These are phyloP conservation scores for Teunomyces kruisii DNA, from an alignment of 805 yeast genomes.

Conservation along the genomic window DNA sequence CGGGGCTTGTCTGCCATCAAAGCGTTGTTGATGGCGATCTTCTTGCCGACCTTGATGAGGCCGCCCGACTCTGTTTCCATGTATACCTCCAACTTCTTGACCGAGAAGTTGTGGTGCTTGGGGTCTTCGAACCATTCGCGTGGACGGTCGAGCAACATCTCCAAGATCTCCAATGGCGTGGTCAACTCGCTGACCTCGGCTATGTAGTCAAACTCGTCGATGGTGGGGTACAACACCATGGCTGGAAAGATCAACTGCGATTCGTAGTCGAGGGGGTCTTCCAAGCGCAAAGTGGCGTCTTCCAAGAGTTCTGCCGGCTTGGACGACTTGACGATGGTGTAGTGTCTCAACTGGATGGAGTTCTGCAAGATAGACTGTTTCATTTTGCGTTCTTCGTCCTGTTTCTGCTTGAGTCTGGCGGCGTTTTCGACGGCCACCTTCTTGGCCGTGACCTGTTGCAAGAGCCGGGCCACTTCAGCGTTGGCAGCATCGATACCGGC, in stretches of 20 bases:
- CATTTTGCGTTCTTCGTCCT: constrained; percentile 40
- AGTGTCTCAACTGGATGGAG: constrained; percentile 63
- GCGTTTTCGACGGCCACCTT: constrained; percentile 29
- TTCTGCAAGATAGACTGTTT: constrained; percentile 46
- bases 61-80: constrained; percentile 87
- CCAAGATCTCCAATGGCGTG: constrained; percentile 62
- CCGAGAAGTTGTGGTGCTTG: constrained; percentile 57
- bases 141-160: constrained; percentile 60
- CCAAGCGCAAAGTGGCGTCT: constrained; percentile 54
- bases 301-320: constrained; percentile 57
- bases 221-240: constrained; percentile 75
- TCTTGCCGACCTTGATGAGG: constrained; percentile 79
- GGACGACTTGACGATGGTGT: constrained; percentile 48
- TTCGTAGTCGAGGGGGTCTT: constrained; percentile 64
- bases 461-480: constrained; percentile 49
- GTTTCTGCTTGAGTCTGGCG: constrained; percentile 36
- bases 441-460: constrained; percentile 40
- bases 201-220: constrained; percentile 79
- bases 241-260: constrained; percentile 84
- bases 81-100: constrained; percentile 64
- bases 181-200: constrained; percentile 72
- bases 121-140: constrained; percentile 66
- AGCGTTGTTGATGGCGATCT: constrained; percentile 61
- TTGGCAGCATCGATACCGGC: constrained; percentile 59
- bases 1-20: constrained; percentile 60